Conservation (phyloP, 345 rosid species). For the Dipteronia dyeriana region DNA sequence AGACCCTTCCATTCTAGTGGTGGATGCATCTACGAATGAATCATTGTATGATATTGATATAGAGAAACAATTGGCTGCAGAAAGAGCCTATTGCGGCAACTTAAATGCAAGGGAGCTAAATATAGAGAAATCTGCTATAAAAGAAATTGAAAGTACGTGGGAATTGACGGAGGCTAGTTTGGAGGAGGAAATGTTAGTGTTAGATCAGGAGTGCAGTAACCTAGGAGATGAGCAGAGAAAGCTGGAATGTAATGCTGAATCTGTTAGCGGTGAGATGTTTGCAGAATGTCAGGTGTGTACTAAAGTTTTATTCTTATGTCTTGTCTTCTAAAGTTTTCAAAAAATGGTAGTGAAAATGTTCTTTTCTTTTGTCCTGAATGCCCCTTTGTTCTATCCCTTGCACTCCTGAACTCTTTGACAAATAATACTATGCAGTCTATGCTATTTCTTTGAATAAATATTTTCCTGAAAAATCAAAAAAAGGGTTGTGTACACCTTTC, state of each 20-base stretch:
- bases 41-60: conserved; percentile 21
- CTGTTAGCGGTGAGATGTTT: conserved; percentile 93
- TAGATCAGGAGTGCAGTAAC: conserved; percentile 54
- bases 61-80: conserved; percentile 35
- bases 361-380: neutral
- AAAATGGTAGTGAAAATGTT: neutral
- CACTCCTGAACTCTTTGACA: neutral
- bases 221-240: conserved; percentile 85
- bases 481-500: neutral
- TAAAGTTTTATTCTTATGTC: conserved; percentile 12
- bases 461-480: neutral
- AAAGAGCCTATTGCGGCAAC: conserved; percentile 27
- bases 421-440: neutral
- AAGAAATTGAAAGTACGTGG: conserved; percentile 30
- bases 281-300: conserved; percentile 82
- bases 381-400: neutral
- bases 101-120: conserved; percentile 15
- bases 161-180: conserved; percentile 52
- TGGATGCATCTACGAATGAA: conserved; percentile 29
- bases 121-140: conserved; percentile 27
- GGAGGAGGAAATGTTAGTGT: conserved; percentile 69
- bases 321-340: conserved; percentile 5
- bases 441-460: neutral
- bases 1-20: conserved; percentile 25
- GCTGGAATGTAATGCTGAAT: conserved; percentile 92